Base-by-base conservation (phyloP, 495 filamentous ascomycete genomes). In the Rhizodiscina lignyota region DNA sequence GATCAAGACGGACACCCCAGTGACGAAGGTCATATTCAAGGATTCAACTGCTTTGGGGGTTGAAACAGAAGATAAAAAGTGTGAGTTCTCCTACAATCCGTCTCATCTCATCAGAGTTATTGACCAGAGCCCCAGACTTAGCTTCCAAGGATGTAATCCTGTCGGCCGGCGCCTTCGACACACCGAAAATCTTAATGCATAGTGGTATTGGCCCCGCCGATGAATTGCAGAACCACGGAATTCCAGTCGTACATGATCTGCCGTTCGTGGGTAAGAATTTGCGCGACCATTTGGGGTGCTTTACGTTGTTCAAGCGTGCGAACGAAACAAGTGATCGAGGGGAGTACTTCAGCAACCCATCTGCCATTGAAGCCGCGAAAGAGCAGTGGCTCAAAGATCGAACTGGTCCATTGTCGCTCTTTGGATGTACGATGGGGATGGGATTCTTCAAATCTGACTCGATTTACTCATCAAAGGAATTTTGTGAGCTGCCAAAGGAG, bases 1-100 rank as follows among this genome's bases (percentile, higher is more conserved):
- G 0, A 49, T 75, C 17, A 8, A 63, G 28, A 66, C 65, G 0
- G 46, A 63, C 18, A 47, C 61, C 0, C 53, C 62, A 0, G 70
- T 74, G 3, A 56, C 59, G 26, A 56, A 60, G 4, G 39, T 78
- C 11, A 21, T 74, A 5, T 34, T 79, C 5, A 48, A 70, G 16
- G 66, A 55, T 0, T 64, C 60, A 21, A 66, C 44, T 38, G 64
- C 62, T 0, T 44, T 67, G 15, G 71, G 70, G 4, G 68, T 76
- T 36, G 58, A 52, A 51, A 52, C 42, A 20, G 58, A 46, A 34
- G 48, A 43, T 6, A 49, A 44, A 18, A 32, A 43, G 22, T 57
- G 58, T 60, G 45, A 40, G 41, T 42, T 10, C 29, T 6, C 15
- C 24, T 27, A 8, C 24, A 27, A 27, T 8, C 8, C 24, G 13